A percentile compares a stretch with the other conserved stretches of the same genome.
phyloP scores from a whole-genome alignment of 1,139 yeast genomes.

The Hemisphaericaspora subhashii region DNA sequence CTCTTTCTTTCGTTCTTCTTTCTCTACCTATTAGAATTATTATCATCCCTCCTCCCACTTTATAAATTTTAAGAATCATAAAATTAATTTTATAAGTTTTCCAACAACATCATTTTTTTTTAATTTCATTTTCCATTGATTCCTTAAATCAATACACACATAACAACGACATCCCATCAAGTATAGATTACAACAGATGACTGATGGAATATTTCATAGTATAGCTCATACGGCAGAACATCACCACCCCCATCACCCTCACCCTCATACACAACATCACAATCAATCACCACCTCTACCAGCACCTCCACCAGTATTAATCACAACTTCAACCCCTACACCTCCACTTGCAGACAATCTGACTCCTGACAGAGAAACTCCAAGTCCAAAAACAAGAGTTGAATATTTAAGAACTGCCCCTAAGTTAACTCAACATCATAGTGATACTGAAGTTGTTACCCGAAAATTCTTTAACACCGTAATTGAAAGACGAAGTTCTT shows the following conservation, averaged over 20 bases:
- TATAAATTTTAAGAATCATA: too few species aligned
- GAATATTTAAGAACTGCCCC: slow-evolving; percentile 3
- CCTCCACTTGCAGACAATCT: neutral
- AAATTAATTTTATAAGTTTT: too few species aligned
- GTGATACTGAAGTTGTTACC: slow-evolving; percentile 1
- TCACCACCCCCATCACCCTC: neutral
- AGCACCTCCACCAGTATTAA: neutral
- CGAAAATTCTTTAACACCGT: neutral
- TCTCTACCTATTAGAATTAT: too few species aligned
- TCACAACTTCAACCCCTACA: neutral
- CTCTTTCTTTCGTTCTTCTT: too few species aligned
- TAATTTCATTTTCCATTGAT: too few species aligned
- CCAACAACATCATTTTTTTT: too few species aligned
- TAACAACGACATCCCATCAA: too few species aligned
- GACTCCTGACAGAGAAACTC: neutral
- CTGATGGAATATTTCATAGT: neutral
- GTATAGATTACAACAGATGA: too few species aligned
- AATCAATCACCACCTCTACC: neutral
- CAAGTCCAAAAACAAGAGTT: neutral
- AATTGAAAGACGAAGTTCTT: neutral
- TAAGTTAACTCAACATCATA: neutral
- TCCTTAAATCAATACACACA: too few species aligned
- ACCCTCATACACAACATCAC: neutral
- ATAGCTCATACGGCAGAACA: neutral
- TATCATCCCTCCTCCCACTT: too few species aligned